Evolutionary conservation across 2,329 filamentous ascomycete genomes (phyloP), one percentile per base, ranked within the genome.

Genomic region (Alternaria longipes): DNA sequence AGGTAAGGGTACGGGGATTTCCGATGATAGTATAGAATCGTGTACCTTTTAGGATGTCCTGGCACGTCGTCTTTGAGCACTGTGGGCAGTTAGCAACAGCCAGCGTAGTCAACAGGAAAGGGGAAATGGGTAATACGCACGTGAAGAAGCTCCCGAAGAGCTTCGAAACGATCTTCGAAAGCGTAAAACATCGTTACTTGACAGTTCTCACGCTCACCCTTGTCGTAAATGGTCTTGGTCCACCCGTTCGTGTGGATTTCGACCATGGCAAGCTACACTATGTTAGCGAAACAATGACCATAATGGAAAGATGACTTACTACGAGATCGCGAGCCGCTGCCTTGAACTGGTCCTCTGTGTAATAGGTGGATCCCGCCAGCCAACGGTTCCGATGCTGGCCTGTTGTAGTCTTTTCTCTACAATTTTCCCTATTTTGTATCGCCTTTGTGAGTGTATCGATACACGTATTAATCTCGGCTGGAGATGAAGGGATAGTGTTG

Each of bases 11-110:
- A 4, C 24, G 24, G 0, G 64, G 64, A 12, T 65, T 62, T 5
- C 62, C 64, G 14, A 65, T 34, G 12, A 62, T 36, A 0, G 59
- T 34, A 11, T 44, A 42, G 16, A 63, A 40, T 2, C 57, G 56
- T n/a, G 60, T 58, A 18, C 49, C 30, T 22, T 67, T 75, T 49
- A 67, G 18, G 8, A 65, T 22, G 2, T 65, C 56, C 5, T 50
- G 47, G n/a, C 62, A 65, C 3, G 57, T 57, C 7, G 42, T 53
- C 56, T 67, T 65, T 1, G 64, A 65, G 18, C 26, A 26, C 60
- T 63, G 18, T 38, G n/a, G 12, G 44, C 24, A 41, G 14, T 34
- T 45, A 51, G 20, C 46, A 11, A 22, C 20, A 16, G 20, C 0
- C 1, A 2, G 30, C 22, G 7, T 22, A 49, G 32, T 11, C 2